These are phyloP conservation scores for Entonaema liquescens DNA, from an alignment of 495 filamentous ascomycete genomes.

Conservation along the genomic window DNA sequence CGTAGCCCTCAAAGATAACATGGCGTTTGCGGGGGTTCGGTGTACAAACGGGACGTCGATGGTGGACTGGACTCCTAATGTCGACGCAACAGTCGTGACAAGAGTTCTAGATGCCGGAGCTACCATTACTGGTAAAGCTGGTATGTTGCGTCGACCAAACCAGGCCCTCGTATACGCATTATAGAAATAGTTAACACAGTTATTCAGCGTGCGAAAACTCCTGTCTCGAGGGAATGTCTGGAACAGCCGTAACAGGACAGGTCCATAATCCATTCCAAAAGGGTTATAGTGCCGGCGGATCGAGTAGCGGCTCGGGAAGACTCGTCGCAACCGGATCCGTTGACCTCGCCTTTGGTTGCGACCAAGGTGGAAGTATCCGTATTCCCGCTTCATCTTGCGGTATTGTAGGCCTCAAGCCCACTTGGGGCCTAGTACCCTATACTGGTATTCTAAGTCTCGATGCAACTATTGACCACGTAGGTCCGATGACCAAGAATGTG, in stretches of 20 bases:
- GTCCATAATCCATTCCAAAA: slow-evolving; percentile 60
- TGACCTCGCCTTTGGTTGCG: slow-evolving; percentile 66
- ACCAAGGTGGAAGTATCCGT: slow-evolving; percentile 69
- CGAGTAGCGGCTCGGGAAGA: slow-evolving; percentile 64
- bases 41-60: slow-evolving; percentile 51
- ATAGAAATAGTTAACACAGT: background rate
- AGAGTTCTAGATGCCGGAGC: slow-evolving; percentile 49
- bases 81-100: slow-evolving; percentile 51
- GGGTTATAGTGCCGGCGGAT: slow-evolving; percentile 65
- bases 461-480: slow-evolving; percentile 58
- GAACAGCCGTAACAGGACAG: slow-evolving; percentile 59
- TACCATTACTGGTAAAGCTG: slow-evolving; percentile 49
- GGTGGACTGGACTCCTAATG: slow-evolving; percentile 48
- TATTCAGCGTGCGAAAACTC: slow-evolving; percentile 55
- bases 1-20: slow-evolving; percentile 52
- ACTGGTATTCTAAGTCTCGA: slow-evolving; percentile 58
- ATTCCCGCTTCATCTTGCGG: slow-evolving; percentile 63
- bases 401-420: slow-evolving; percentile 59
- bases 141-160: slow-evolving; percentile 20
- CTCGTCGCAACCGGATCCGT: slow-evolving; percentile 61
- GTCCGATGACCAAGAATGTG: slow-evolving; percentile 59
- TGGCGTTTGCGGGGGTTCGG: slow-evolving; percentile 48
- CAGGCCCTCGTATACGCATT: background rate
- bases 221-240: slow-evolving; percentile 52
- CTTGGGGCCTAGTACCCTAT: slow-evolving; percentile 59